Base-by-base conservation (phyloP, 202 grass and related monocot genomes). In the Carex sylvatica region DNA sequence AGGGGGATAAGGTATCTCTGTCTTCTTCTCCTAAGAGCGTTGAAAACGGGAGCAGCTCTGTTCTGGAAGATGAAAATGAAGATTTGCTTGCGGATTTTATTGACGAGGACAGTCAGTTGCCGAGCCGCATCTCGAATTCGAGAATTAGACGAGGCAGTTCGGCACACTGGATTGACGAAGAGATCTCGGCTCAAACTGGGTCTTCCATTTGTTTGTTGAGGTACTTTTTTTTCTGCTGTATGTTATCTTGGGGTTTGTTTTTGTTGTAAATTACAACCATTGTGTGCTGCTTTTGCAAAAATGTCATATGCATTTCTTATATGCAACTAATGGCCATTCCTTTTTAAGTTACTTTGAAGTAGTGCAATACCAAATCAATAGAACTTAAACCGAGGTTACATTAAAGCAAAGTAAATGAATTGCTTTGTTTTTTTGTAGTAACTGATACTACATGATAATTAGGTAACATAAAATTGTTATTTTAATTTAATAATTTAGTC, bases 81-180 rank as follows among this genome's bases (percentile, higher is more conserved):
- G 96, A 99, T 52, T 90, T 99, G 92, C 90, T 99, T n/a, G 96
- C 96, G 10, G 96, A 99, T 87, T 99, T 99, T 83, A 99, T 99
- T 90, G 96, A 99, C 77, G 96, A 99, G 88, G 96, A 99, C 81
- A 99, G 96, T 82, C 96, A 99, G 78, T 90, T 99, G 81, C 96
- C 96, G 26, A 99, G 96, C 84, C 87, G 92, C 78, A 92, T 90
- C 84, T 84, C 86, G 26, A 95, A 91, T 88, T 61, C 92, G 18
- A 93, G 86, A 85, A 87, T 87, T 49, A 85, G 83, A 40, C 91
- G 90, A 86, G 87, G 87, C 49, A 89, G 83, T 83, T 87, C 56
- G 68, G 82, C 89, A 61, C 82, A 85, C 55, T 91, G 92, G 91
- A 92, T 91, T 86, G 91, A 90, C 61, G 96, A 90, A 64, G 96